Percentiles rank a stretch among this genome's conserved stretches.
Conservation (phyloP, 2,329 filamentous ascomycete genomes). For the Aspergillus quadricinctus region DNA sequence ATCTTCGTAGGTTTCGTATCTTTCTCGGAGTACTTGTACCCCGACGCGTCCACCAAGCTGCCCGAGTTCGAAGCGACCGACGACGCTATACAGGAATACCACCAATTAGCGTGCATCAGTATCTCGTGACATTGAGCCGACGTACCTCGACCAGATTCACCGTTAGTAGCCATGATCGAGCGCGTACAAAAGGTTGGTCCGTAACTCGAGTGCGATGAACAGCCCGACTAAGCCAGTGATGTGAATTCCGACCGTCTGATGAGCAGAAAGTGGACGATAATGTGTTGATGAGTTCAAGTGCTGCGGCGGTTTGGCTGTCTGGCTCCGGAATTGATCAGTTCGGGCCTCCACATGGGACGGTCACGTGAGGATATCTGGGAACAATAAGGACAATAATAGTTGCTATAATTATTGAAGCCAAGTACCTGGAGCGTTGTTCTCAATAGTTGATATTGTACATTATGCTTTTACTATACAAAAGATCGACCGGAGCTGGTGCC, state of each 20-base stretch:
- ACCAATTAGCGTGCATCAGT: neutral
- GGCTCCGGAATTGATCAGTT: constrained; percentile 16
- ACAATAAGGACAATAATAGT: neutral
- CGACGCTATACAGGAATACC: constrained; percentile 14
- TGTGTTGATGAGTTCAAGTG: neutral
- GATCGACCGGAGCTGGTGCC: no score
- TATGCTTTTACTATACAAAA: neutral
- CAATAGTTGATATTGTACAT: neutral
- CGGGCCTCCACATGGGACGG: constrained; percentile 22
- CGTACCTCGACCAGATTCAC: constrained; percentile 32
- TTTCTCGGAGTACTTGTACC: constrained; percentile 43
- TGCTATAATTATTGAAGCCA: neutral
- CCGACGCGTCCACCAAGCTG: constrained; percentile 42
- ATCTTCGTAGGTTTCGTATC: constrained; percentile 43
- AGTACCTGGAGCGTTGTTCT: neutral
- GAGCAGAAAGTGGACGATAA: neutral
- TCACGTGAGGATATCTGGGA: constrained; percentile 16
- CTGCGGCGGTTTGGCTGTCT: neutral
- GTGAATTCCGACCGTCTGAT: neutral
- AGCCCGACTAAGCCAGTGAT: neutral
- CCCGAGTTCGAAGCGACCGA: constrained; percentile 27
- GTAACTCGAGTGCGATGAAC: neutral
- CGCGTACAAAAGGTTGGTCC: constrained; percentile 1
- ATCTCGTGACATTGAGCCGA: constrained; percentile 4
- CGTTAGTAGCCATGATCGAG: constrained; percentile 33